phyloP scores from a whole-genome alignment of 352 stramenopile species.

The Phytophthora sp. region DNA sequence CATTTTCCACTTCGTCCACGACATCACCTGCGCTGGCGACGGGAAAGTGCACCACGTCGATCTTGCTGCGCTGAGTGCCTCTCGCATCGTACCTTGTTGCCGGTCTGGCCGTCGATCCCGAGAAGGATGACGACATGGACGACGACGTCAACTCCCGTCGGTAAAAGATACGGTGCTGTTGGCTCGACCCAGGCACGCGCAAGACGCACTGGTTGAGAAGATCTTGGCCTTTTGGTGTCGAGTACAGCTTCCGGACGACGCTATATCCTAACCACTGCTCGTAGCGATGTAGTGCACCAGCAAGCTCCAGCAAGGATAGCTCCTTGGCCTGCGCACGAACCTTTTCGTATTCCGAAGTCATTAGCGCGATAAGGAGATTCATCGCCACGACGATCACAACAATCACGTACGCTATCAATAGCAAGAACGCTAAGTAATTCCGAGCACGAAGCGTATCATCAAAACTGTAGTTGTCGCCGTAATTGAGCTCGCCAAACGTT shows the following conservation, averaged over 20 bases:
- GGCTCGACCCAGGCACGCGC: constrained; percentile 3
- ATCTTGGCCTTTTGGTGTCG: constrained; percentile 32
- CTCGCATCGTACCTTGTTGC: not conserved
- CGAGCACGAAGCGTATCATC: constrained; percentile 39
- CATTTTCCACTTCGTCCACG: constrained; percentile 16
- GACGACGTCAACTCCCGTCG: constrained; percentile 32
- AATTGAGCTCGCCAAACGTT: constrained; percentile 65
- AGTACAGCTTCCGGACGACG: constrained; percentile 46
- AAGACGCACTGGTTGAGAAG: constrained; percentile 38
- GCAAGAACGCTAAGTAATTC: constrained; percentile 50
- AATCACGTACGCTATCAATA: constrained; percentile 58
- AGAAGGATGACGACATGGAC: constrained; percentile 36
- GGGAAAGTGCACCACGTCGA: constrained; percentile 29
- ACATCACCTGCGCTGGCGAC: constrained; percentile 18
- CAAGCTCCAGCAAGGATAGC: constrained; percentile 50
- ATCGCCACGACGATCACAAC: constrained; percentile 63
- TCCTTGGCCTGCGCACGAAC: constrained; percentile 61
- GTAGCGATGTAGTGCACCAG: constrained; percentile 54
- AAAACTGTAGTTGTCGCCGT: constrained; percentile 57
- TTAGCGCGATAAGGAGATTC: constrained; percentile 60
- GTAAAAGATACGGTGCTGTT: constrained; percentile 27
- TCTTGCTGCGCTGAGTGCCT: constrained; percentile 21
- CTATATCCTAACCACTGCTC: constrained; percentile 53
- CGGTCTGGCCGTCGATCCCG: not conserved
- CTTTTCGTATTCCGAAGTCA: constrained; percentile 69